A percentile compares a stretch with the other conserved stretches of the same genome.
phyloP scores from a whole-genome alignment of 768 basidiomycete species.

The Fomitopsis serialis region DNA sequence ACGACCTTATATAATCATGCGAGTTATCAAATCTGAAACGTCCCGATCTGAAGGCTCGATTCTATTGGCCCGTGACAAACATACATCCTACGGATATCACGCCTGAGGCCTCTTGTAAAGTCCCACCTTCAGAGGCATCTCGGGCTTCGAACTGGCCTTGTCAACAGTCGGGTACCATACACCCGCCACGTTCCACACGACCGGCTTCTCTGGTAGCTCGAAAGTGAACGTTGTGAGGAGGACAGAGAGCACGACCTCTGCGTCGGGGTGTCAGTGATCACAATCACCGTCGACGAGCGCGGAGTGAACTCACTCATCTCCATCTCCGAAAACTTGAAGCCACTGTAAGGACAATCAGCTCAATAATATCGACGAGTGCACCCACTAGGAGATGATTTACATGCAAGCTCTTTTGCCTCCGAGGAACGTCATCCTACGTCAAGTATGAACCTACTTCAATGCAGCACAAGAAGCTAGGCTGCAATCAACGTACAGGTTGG shows the following conservation, averaged over 20 bases:
- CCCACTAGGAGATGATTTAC: conserved; percentile 21
- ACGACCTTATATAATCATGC: too few relatives aligned
- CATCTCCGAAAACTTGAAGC: conserved; percentile 50
- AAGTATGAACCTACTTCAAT: background rate
- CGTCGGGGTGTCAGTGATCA: background rate
- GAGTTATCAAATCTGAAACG: too few relatives aligned
- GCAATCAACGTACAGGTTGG: conserved; percentile 14
- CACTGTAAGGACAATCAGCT: conserved; percentile 24
- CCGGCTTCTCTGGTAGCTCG: conserved; percentile 6
- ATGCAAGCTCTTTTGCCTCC: conserved; percentile 42
- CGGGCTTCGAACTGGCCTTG: background rate
- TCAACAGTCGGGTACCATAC: conserved; percentile 8
- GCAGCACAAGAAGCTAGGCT: background rate
- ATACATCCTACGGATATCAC: too few relatives aligned
- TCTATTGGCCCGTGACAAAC: too few relatives aligned
- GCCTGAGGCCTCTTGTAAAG: too few relatives aligned
- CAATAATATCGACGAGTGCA: background rate
- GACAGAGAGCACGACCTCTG: conserved; percentile 8
- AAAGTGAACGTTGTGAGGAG: conserved; percentile 9
- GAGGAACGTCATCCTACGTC: conserved; percentile 37
- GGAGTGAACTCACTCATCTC: conserved; percentile 39
- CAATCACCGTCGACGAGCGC: too few relatives aligned
- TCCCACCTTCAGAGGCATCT: conserved; percentile 1
- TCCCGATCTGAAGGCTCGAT: too few relatives aligned
- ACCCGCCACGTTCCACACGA: conserved; percentile 12